Evolutionary conservation across 768 basidiomycete genomes (phyloP).

Genomic region (Mrakia hoshinonis): DNA sequence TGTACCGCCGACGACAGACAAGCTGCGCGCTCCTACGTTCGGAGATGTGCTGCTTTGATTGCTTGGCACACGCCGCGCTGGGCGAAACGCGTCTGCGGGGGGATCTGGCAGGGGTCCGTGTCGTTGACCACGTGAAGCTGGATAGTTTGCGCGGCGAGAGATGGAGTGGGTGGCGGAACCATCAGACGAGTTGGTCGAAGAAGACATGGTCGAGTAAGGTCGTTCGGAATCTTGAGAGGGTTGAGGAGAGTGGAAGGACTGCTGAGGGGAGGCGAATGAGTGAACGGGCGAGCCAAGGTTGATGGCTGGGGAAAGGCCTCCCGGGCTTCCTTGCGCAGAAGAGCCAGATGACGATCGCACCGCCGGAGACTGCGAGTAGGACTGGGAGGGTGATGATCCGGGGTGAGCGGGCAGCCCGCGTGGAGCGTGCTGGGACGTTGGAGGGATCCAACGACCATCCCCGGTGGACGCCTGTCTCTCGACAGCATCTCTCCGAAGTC

Average conservation of each 20-base stretch:
- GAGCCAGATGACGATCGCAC: not conserved
- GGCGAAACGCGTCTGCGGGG: constrained; percentile 42
- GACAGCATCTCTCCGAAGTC: constrained; percentile 6
- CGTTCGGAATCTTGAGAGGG: not conserved
- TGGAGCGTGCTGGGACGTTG: constrained; percentile 1
- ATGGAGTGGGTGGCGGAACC: not conserved
- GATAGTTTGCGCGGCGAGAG: not conserved
- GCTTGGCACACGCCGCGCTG: constrained; percentile 33
- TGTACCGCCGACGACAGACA: not conserved
- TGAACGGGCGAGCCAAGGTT: not conserved
- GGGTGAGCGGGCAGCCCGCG: not conserved
- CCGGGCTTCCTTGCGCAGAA: not conserved
- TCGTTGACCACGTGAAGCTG: not conserved
- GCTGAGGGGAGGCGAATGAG: constrained; percentile 7
- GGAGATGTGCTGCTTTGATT: not conserved
- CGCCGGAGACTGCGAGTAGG: not conserved
- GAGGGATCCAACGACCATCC: constrained; percentile 9
- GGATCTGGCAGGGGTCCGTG: constrained; percentile 35
- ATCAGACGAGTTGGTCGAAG: not conserved
- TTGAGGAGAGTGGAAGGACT: not conserved
- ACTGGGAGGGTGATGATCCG: not conserved
- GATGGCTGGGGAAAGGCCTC: constrained; percentile 1
- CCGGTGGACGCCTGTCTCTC: not conserved
- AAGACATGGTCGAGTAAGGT: constrained; percentile 6
- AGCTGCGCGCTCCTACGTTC: not conserved